phyloP scores from a whole-genome alignment of 2,329 filamentous ascomycete genomes.

The Aspergillus thermomutatus region DNA sequence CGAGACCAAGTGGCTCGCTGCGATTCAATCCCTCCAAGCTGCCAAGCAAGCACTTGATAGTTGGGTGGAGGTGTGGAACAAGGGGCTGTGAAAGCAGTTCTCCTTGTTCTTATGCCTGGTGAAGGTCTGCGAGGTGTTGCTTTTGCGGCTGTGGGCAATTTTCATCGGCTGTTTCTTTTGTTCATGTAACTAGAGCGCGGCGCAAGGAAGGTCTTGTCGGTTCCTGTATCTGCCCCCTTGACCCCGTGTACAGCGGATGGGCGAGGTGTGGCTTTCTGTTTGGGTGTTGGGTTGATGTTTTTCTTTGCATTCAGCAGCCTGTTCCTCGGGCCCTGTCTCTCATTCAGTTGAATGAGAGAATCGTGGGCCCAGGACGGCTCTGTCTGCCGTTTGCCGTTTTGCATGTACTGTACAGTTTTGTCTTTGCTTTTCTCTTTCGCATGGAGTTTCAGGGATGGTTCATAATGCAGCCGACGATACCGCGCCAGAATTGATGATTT shows the following conservation, averaged over 20 bases:
- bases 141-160: neutral
- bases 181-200: neutral
- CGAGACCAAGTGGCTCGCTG: slow-evolving; percentile 54
- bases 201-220: neutral
- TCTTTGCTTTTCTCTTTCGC: neutral
- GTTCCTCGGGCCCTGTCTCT: neutral
- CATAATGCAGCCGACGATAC: neutral
- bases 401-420: neutral
- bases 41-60: slow-evolving; percentile 16
- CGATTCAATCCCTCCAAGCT: slow-evolving; percentile 16
- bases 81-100: slow-evolving; percentile 5
- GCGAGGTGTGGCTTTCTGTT: neutral
- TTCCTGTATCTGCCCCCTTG: neutral
- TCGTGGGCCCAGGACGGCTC: neutral
- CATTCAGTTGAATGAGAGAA: neutral
- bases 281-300: neutral
- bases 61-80: slow-evolving; percentile 20
- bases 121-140: neutral
- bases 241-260: neutral
- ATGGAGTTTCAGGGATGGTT: neutral
- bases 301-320: neutral
- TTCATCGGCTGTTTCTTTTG: neutral
- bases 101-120: neutral
- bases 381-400: neutral
- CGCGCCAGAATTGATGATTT: neutral